phyloP scores from a whole-genome alignment of 1,139 yeast species.

The Meyerozyma carpophila region DNA sequence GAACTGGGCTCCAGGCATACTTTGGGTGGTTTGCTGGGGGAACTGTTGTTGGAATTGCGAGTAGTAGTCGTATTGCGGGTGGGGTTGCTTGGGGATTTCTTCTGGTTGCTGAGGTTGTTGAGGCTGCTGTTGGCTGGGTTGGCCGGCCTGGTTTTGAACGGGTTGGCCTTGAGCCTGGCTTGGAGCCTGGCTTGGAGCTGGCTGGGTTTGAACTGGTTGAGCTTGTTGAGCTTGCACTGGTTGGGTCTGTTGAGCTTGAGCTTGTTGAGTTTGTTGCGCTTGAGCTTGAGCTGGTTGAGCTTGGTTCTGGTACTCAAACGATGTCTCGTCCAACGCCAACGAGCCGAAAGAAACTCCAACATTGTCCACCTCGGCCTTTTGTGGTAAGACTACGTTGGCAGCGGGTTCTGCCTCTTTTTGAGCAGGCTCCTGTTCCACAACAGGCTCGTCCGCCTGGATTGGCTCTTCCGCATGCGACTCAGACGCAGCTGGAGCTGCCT shows the following conservation, averaged over 20 bases:
- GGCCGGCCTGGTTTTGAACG: constrained; percentile 7
- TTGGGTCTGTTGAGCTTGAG: constrained; percentile 8
- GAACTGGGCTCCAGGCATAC: constrained; percentile 36
- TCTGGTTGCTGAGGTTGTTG: constrained; percentile 17
- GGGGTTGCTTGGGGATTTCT: constrained; percentile 1
- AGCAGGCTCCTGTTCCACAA: too few species aligned
- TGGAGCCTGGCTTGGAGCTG: constrained; percentile 10
- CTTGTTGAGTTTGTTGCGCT: constrained; percentile 12
- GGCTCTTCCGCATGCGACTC: constrained; percentile 1
- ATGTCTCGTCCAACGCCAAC: constrained; percentile 41
- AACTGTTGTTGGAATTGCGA: constrained; percentile 34
- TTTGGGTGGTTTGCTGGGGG: constrained; percentile 37
- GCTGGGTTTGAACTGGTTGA: constrained; percentile 8
- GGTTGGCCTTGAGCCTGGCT: constrained; percentile 14
- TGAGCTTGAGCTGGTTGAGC: constrained; percentile 11
- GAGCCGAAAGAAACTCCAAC: constrained; percentile 73
- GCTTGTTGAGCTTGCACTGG: constrained; percentile 8
- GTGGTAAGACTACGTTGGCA: constrained; percentile 65
- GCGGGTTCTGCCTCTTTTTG: constrained; percentile 2
- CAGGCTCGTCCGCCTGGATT: constrained; percentile 8
- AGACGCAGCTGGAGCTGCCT: constrained; percentile 5
- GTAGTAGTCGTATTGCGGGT: constrained; percentile 27
- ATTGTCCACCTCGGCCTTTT: constrained; percentile 39
- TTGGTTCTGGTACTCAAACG: constrained; percentile 12
- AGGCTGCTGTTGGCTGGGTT: constrained; percentile 3